These are phyloP conservation scores for Verticillium isaacii DNA, from an alignment of 2,329 filamentous ascomycete genomes.

Conservation along the genomic window DNA sequence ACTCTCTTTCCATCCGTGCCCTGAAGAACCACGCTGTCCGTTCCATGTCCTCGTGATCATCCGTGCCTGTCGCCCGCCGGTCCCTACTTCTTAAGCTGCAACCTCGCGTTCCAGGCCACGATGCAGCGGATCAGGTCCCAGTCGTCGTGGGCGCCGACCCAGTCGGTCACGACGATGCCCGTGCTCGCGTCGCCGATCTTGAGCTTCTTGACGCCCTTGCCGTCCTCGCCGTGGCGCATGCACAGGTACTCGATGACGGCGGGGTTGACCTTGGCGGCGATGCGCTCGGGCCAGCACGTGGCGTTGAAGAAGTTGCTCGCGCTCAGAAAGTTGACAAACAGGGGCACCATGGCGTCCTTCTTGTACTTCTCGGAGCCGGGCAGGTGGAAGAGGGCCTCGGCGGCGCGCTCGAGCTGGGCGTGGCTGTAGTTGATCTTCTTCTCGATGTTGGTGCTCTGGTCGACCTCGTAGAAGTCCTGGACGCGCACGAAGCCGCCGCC, in stretches of 20 bases:
- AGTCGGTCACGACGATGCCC: slow-evolving; percentile 88
- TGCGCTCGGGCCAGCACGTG: slow-evolving; percentile 87
- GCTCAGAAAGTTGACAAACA: slow-evolving; percentile 87
- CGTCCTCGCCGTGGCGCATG: slow-evolving; percentile 47
- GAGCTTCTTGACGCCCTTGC: slow-evolving; percentile 43
- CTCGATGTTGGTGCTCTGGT: slow-evolving; percentile 68
- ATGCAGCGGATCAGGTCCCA: slow-evolving; percentile 88
- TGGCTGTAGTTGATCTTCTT: slow-evolving; percentile 73
- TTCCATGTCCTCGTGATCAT: not conserved
- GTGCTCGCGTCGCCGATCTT: slow-evolving; percentile 68
- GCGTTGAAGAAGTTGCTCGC: slow-evolving; percentile 93
- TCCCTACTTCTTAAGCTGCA: slow-evolving; percentile 43
- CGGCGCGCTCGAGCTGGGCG: slow-evolving; percentile 72
- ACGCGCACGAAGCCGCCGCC: slow-evolving; percentile 76
- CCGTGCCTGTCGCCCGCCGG: not conserved
- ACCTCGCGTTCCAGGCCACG: slow-evolving; percentile 81
- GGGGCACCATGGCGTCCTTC: slow-evolving; percentile 41
- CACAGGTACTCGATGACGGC: slow-evolving; percentile 62
- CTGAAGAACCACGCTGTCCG: not conserved
- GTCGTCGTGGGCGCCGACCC: slow-evolving; percentile 80
- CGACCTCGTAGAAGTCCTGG: slow-evolving; percentile 92
- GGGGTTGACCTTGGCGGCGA: slow-evolving; percentile 84
- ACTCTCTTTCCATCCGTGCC: not conserved
- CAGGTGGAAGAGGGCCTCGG: slow-evolving; percentile 41
- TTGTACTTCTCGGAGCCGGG: slow-evolving; percentile 24